A percentile compares a stretch with the other conserved stretches of the same genome.
Conservation (phyloP, 768 basidiomycete species). For the Russula brevipes region DNA sequence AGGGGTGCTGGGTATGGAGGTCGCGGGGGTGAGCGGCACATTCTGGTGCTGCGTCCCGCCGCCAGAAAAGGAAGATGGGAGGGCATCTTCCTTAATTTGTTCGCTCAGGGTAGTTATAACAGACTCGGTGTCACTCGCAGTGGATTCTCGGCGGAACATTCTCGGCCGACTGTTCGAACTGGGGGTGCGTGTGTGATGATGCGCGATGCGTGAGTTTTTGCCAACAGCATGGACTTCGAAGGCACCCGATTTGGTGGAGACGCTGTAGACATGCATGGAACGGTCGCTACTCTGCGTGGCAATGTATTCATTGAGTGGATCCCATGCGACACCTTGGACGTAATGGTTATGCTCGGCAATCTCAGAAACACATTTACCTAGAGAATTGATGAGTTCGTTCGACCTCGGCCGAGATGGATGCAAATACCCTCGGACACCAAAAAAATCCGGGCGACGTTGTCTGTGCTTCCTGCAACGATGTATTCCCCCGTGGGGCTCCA, state of each 20-base stretch:
- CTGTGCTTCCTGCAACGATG: conserved; percentile 93
- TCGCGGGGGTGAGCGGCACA: conserved; percentile 57
- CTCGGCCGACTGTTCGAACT: conserved; percentile 54
- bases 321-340: conserved; percentile 99
- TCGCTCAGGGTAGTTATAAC: conserved; percentile 50
- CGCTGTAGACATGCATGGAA: conserved; percentile 90
- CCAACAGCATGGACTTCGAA: conserved; percentile 90
- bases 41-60: conserved; percentile 31
- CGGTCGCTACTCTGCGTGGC: conserved; percentile 97
- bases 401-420: neutral
- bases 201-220: conserved; percentile 74
- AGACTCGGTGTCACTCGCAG: conserved; percentile 71
- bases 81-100: conserved; percentile 46
- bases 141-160: conserved; percentile 65
- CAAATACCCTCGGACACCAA: conserved; percentile 48
- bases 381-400: conserved; percentile 18
- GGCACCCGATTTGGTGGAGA: conserved; percentile 70
- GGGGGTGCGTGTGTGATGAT: conserved; percentile 67
- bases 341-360: conserved; percentile 94
- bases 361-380: conserved; percentile 83
- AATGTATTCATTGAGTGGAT: conserved; percentile 93
- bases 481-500: conserved; percentile 97
- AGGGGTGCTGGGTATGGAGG: conserved; percentile 64
- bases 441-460: conserved; percentile 88
- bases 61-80: conserved; percentile 31